Evolutionary conservation across 139 green algal species (phyloP).

Genomic region (Chloropicon primus): DNA sequence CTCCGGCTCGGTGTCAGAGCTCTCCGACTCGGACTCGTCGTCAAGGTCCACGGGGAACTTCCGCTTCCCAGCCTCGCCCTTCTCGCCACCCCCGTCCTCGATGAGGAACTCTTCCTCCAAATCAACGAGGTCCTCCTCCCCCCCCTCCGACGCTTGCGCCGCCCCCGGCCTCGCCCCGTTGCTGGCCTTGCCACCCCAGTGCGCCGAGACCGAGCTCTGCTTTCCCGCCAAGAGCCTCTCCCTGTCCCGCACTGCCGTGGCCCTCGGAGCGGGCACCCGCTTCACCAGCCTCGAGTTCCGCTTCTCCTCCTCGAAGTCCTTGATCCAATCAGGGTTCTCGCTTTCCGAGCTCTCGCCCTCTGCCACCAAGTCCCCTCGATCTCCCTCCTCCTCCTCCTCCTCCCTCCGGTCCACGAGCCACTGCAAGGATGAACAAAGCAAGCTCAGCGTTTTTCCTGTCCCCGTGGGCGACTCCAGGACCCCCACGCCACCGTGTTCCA

Average conservation of each 20-base stretch:
- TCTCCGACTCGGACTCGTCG: background rate
- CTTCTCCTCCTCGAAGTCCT: conserved; percentile 18
- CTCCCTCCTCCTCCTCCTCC: background rate
- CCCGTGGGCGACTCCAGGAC: conserved; percentile 88
- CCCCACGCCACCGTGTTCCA: conserved; percentile 50
- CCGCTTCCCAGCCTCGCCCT: background rate
- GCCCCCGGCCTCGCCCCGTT: background rate
- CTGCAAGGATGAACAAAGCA: conserved; percentile 71
- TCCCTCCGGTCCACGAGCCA: conserved; percentile 51
- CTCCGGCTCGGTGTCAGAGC: background rate
- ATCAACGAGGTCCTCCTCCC: background rate
- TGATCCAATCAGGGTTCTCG: conserved; percentile 43
- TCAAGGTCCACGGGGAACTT: background rate
- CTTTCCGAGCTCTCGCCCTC: conserved; percentile 5
- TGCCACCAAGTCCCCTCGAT: background rate
- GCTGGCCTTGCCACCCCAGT: background rate
- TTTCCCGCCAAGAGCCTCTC: background rate
- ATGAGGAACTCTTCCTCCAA: background rate
- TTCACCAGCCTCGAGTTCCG: conserved; percentile 1
- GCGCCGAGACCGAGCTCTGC: background rate
- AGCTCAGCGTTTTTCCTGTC: conserved; percentile 84
- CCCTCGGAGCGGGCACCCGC: background rate
- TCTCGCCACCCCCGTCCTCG: background rate
- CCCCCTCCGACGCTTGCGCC: background rate
- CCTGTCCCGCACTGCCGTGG: background rate